Base-by-base conservation (phyloP, 1,284 basidiomycete species). In the Thelephora terrestris region DNA sequence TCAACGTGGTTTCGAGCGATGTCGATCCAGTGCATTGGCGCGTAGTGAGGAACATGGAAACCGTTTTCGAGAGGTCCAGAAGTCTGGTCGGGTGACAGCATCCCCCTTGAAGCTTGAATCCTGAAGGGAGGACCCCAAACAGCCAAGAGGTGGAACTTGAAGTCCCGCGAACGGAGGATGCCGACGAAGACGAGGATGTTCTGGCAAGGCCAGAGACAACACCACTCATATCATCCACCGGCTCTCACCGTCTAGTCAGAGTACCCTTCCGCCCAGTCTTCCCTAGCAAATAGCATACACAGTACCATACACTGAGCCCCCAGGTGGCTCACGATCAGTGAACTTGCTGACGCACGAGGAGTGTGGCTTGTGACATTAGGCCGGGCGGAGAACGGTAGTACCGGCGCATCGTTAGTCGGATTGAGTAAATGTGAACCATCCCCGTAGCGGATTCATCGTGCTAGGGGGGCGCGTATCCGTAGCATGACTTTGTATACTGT, bases 281-380 rank as follows among this genome's bases (percentile, higher is more conserved):
- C 70, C 1, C 51, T 61, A 6, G 63, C 63, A 4, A 66, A 57
- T 45, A 64, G 59, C 43, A n/a, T n/a, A n/a, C n/a, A n/a, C n/a
- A n/a, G 59, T 62, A 35, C 47, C 34, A 9, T 6, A 43, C 49
- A 6, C 45, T 57, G 50, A 42, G 48, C 46, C 43, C 51, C 58
- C 57, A 16, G 53, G 58, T 66, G 69, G 66, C 21, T 71, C 68
- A 50, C 67, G 63, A 51, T 60, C 88, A 52, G 35, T 37, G 16
- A 93, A 93, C 60, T 76, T 90, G 47, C 71, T 97, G 25, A 78
- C 80, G 14, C 96, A 93, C 59, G 91, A 88, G 0, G 91, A 94
- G 60, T 97, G 93, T 58, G 91, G 95, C 60, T 70, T 93, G 4
- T 93, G 92, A 0, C 91, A 92, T 2, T 97, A 7, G 93, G 93